Conservation (phyloP, 2,329 filamentous ascomycete genomes). For the Aspergillus clavatus region DNA sequence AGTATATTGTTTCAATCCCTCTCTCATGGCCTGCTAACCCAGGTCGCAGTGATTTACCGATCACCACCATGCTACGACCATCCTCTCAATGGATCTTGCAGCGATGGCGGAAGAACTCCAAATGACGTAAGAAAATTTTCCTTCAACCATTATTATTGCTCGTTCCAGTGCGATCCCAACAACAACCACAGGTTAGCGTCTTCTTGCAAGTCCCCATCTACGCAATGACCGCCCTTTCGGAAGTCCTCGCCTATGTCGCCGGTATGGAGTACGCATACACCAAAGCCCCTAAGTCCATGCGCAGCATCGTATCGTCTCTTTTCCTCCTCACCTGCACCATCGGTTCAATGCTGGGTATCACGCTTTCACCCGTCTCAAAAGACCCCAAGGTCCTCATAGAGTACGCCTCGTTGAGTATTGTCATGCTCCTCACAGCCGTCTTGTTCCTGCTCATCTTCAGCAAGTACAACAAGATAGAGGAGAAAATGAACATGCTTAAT, state of each 20-base stretch:
- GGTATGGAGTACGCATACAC: not conserved
- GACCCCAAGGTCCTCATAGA: not conserved
- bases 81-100: not conserved
- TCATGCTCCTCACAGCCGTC: not conserved
- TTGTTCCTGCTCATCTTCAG: not conserved
- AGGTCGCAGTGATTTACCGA: not conserved
- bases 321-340: not conserved
- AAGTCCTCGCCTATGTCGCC: not conserved
- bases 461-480: not conserved
- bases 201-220: not conserved
- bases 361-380: not conserved
- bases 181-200: not conserved
- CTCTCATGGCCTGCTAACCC: not conserved
- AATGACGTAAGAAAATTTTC: not conserved
- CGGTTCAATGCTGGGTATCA: not conserved
- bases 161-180: not conserved
- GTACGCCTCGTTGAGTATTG: not conserved
- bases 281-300: not conserved
- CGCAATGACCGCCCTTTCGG: not conserved
- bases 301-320: not conserved
- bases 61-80: not conserved
- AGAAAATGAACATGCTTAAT: not conserved
- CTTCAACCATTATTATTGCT: not conserved
- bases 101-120: not conserved
- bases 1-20: not conserved